Percentiles rank a stretch among this genome's conserved stretches.
Evolutionary conservation across 2,329 filamentous ascomycete species (phyloP).

Genomic region (Metarhizium rileyi): DNA sequence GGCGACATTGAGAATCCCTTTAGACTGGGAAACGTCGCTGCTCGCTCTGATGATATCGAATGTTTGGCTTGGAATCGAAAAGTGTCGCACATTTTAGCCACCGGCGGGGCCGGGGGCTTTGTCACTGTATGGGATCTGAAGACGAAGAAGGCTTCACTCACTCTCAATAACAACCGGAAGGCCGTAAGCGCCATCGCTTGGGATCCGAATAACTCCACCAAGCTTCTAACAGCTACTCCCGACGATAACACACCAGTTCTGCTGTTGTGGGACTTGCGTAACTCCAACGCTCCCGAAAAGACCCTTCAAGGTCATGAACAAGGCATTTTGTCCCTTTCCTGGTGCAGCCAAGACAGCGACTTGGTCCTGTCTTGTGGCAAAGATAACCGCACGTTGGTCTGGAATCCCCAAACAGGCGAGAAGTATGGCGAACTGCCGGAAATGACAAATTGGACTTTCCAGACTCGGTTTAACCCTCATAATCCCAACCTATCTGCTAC

Average conservation of each 20-base stretch:
- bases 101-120: slow-evolving; percentile 84
- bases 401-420: slow-evolving; percentile 90
- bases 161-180: slow-evolving; percentile 90
- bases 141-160: slow-evolving; percentile 94
- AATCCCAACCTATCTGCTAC: slow-evolving; percentile 91
- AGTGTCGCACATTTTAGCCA: slow-evolving; percentile 91
- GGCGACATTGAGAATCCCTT: slow-evolving; percentile 84
- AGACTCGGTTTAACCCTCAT: slow-evolving; percentile 85
- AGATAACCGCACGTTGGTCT: slow-evolving; percentile 89
- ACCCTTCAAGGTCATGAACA: slow-evolving; percentile 88
- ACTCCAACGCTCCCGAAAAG: slow-evolving; percentile 88
- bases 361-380: slow-evolving; percentile 89
- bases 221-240: slow-evolving; percentile 84
- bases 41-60: slow-evolving; percentile 88
- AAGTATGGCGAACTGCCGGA: slow-evolving; percentile 87
- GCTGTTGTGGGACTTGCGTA: slow-evolving; percentile 87
- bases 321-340: slow-evolving; percentile 86
- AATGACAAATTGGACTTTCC: slow-evolving; percentile 99
- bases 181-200: slow-evolving; percentile 91
- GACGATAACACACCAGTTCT: slow-evolving; percentile 84
- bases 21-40: slow-evolving; percentile 76
- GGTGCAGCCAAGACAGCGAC: slow-evolving; percentile 86
- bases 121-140: slow-evolving; percentile 98
- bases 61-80: slow-evolving; percentile 98
- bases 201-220: slow-evolving; percentile 93